Evolutionary conservation across 2,329 filamentous ascomycete genomes (phyloP).

Genomic region (Colletotrichum karsti): DNA sequence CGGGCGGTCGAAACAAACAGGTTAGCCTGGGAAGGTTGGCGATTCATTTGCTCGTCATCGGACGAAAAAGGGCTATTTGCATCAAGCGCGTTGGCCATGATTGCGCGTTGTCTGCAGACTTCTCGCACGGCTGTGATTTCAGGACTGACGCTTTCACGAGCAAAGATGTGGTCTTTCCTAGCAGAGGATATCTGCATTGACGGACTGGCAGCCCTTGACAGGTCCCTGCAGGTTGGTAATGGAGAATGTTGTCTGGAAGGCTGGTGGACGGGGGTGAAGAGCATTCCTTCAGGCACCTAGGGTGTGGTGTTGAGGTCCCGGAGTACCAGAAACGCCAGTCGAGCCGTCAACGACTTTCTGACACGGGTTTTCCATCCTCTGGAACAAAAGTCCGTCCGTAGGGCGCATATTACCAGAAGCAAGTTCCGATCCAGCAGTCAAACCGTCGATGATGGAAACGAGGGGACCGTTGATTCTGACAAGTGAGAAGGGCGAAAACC

Average conservation of each 20-base stretch:
- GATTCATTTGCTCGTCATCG: not conserved
- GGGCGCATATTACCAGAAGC: too few species aligned
- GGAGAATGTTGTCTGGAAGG: not conserved
- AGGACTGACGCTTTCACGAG: not conserved
- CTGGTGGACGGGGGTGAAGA: not conserved
- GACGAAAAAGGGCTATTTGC: not conserved
- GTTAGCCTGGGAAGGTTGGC: not conserved
- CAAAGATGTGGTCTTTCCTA: not conserved
- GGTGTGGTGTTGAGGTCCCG: not conserved
- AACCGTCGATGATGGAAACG: constrained; percentile 12
- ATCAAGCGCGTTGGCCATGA: not conserved
- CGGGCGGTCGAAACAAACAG: not conserved
- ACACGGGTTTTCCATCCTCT: not conserved
- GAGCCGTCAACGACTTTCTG: not conserved
- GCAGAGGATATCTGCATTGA: not conserved
- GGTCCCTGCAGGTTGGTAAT: constrained; percentile 1
- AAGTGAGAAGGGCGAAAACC: not conserved
- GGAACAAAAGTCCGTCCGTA: not conserved
- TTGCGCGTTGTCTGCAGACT: not conserved
- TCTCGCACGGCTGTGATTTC: not conserved
- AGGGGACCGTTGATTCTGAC: not conserved
- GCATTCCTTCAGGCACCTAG: not conserved
- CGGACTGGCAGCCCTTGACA: not conserved
- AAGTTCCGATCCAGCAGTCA: constrained; percentile 5
- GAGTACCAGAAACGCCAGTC: not conserved